Evolutionary conservation across 345 rosid species (phyloP), one percentile per base, ranked within the genome.

Genomic region (Bruguiera gymnorhiza): DNA sequence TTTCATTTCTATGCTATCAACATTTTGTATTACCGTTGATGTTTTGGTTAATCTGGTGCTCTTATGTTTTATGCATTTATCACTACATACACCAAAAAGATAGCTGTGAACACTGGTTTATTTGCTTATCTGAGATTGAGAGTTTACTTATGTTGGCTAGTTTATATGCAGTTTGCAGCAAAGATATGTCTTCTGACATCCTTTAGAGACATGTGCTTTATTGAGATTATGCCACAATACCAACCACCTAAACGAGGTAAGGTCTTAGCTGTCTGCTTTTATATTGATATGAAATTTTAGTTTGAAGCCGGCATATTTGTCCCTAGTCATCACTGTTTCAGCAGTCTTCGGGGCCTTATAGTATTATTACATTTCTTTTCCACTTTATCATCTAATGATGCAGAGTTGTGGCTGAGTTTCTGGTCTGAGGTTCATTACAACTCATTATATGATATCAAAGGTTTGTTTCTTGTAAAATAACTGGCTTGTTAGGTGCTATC

Each of bases 341-440:
- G n/a, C 27, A 37, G 75, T 27, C 57, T 36, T 31, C 34, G 18
- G 60, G 65, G 32, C 62, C 30, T 24, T 55, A 15, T 32, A 13
- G 23, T 26, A 54, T 16, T 26, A 54, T 16, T 63, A 39, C 60
- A 61, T 27, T 51, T 67, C 36, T 30, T 30, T 63, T 70, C 21
- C 29, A 59, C 19, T 21, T 9, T 58, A 64, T 69, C 60, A 3
- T 43, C 50, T 15, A 66, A 70, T 72, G 58, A 60, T 83, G 89
- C 95, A 94, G 98, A 85, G 83, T 73, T 94, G 73, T 94, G 98
- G 98, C 84, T 94, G 74, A 94, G 97, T 77, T 94, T 94, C 83
- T 94, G 98, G 98, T 89, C 95, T 16, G 97, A 94, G 84, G 97
- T 94, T 57, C 98, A 94, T 71, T 94, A 91, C 77, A 94, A 94